Base-by-base conservation (phyloP, 2,329 filamentous ascomycete genomes). In the Curvularia sp. region DNA sequence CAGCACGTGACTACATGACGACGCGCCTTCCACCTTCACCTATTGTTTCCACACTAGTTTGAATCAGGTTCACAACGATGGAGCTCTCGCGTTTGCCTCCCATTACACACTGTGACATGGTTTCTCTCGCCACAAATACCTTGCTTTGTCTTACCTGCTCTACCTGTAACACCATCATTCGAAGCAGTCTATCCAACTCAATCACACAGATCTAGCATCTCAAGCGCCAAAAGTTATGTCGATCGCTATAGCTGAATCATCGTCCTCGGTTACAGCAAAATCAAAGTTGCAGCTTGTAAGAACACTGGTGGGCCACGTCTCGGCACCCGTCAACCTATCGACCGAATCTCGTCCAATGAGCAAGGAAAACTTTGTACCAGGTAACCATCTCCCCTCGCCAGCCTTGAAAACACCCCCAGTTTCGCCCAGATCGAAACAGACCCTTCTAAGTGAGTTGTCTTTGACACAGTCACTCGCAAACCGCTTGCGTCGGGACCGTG, bases 401-500 rank as follows among this genome's bases (percentile, higher is more conserved):
- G 34, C 52, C 4, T 18, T 32, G 18, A 56, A 32, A 27, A 28
- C 1, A 1, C 21, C 30, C 1, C 30, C 18, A 3, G 12, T 27
- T 8, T 18, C 36, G 2, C 28, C 48, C 3, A 46, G 19, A n/a
- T 52, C 25, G 3, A 43, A 52, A 5, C 36, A 53, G 15, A 41
- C 15, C 1, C 27, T 59, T 38, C n/a, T 57, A 3, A 47, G 49
- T 7, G 55, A 62, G 27, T n/a, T 57, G 6, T 47, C 49, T 3
- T 25, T 43, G 27, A 32, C 51, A 6, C 51, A 61, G 21, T 51
- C 55, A 5, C 30, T 55, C 5, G 41, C 49, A 6, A 53, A 32
- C 27, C 39, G 55, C 10, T 55, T 63, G 3, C 57, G 63, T 18
- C 55, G 42, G 2, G 60, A 61, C 21, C 52, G 55, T 1, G 47